Evolutionary conservation across 2,329 filamentous ascomycete genomes (phyloP), one percentile per base, ranked within the genome.

Genomic region (Calonectria hawksworthii): DNA sequence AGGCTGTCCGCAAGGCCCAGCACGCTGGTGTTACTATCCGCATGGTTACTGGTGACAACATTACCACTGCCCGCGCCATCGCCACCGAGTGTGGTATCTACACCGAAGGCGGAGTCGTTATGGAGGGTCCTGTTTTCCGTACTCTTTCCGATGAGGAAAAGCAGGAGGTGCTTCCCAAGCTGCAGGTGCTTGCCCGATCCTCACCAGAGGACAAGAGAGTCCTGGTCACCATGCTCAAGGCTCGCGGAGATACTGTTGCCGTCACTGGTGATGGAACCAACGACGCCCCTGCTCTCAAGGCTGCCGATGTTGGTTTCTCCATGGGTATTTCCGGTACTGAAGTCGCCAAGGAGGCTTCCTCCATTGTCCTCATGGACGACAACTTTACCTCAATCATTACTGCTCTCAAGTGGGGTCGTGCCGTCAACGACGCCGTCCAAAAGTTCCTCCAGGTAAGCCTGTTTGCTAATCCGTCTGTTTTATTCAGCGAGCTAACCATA

Each of bases 151-250:
- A 92, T 47, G 63, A 89, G 82, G 79, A 88, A 21, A 80, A 85
- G 82, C 83, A 90, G 67, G 85, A 86, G 2, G 84, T 91, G 28
- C 90, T 93, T 51, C 91, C 91, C 8, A 90, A 92, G 59, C 87
- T 94, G 2, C 92, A 93, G 78, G 92, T 94, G 23, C 88, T 94
- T 56, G 93, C 93, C 34, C 89, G 93, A 65, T 94, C 93, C 0
- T 93, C 92, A 54, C 93, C 93, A 0, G 92, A 94, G 76, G 93
- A 94, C 77, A 94, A 94, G 84, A 87, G 91, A 18, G 89, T 90
- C 47, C 87, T 94, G 41, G 93, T 94, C 38, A 91, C 90, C 79
- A 87, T 90, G 51, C 86, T 94, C 1, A 92, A 93, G 79, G 89
- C 91, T 64, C 89, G 94, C 74, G 92, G 92, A 28, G 91, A 93